phyloP scores from a whole-genome alignment of 2,329 filamentous ascomycete genomes.

The Ophiostoma angusticollis region DNA sequence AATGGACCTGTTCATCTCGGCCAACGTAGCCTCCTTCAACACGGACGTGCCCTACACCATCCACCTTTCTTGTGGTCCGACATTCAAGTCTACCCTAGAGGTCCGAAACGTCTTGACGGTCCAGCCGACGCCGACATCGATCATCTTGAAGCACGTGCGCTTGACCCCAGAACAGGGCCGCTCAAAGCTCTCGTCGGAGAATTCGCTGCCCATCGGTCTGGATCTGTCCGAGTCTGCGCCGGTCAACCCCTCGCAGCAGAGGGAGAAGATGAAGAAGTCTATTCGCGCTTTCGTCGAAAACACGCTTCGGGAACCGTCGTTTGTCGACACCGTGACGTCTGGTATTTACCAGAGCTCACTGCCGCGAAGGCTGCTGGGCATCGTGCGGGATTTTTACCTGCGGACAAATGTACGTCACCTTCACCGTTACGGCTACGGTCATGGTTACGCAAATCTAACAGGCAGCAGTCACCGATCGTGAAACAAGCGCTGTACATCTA shows the following conservation, averaged over 20 bases:
- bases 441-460: too few relatives aligned
- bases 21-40: constrained; percentile 35
- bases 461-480: constrained; percentile 33
- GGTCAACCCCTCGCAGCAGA: constrained; percentile 25
- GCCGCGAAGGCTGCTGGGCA: constrained; percentile 32
- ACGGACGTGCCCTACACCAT: constrained; percentile 31
- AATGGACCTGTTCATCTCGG: constrained; percentile 33
- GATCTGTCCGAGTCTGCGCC: constrained; percentile 28
- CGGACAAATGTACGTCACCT: constrained; percentile 26
- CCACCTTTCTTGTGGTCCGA: constrained; percentile 34
- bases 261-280: constrained; percentile 30
- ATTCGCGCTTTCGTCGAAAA: constrained; percentile 35
- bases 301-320: constrained; percentile 34
- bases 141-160: constrained; percentile 40
- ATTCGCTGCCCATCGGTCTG: constrained; percentile 38
- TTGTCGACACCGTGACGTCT: constrained; percentile 38
- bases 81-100: constrained; percentile 32
- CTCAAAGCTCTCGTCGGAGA: constrained; percentile 28
- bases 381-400: constrained; percentile 35
- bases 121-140: constrained; percentile 29
- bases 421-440: too few relatives aligned
- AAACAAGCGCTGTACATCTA: constrained; percentile 41
- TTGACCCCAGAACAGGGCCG: constrained; percentile 23
- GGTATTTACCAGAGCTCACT: constrained; percentile 30
- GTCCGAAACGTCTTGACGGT: constrained; percentile 38